Evolutionary conservation across 352 stramenopile genomes (phyloP).

Genomic region (Nothophytophthora sp.): DNA sequence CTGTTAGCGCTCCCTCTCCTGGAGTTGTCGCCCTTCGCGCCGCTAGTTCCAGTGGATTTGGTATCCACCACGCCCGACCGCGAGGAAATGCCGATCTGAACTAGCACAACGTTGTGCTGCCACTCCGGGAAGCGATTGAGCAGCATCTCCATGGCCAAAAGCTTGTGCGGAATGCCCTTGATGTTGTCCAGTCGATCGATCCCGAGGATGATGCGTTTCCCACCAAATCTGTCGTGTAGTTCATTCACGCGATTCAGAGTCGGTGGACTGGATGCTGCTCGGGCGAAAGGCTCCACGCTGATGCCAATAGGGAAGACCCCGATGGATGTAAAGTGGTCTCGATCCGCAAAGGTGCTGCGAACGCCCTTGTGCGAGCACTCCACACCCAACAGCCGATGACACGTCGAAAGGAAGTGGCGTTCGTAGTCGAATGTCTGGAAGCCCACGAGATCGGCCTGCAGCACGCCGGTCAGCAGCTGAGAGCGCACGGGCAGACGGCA

Average conservation of each 20-base stretch:
- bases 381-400: constrained; percentile 81
- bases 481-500: constrained; percentile 89
- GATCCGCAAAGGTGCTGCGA: constrained; percentile 58
- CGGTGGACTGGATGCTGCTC: constrained; percentile 47
- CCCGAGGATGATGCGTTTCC: constrained; percentile 83
- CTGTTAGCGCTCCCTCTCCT: constrained; percentile 16
- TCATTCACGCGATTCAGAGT: constrained; percentile 69
- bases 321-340: constrained; percentile 88
- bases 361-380: constrained; percentile 90
- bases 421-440: constrained; percentile 93
- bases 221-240: constrained; percentile 68
- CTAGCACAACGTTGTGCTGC: constrained; percentile 93
- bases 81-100: constrained; percentile 95
- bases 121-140: constrained; percentile 89
- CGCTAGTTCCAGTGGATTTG: constrained; percentile 10
- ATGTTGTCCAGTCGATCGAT: constrained; percentile 88
- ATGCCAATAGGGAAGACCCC: constrained; percentile 90
- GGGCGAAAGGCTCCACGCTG: constrained; percentile 79
- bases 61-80: constrained; percentile 49
- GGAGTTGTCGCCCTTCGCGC: constrained; percentile 7
- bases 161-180: constrained; percentile 90
- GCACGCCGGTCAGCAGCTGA: constrained; percentile 85
- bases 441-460: constrained; percentile 87
- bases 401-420: constrained; percentile 88
- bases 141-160: constrained; percentile 89